A percentile compares a stretch with the other conserved stretches of the same genome.
Conservation (phyloP, 257 asterid species). For the Solanum tarijense region DNA sequence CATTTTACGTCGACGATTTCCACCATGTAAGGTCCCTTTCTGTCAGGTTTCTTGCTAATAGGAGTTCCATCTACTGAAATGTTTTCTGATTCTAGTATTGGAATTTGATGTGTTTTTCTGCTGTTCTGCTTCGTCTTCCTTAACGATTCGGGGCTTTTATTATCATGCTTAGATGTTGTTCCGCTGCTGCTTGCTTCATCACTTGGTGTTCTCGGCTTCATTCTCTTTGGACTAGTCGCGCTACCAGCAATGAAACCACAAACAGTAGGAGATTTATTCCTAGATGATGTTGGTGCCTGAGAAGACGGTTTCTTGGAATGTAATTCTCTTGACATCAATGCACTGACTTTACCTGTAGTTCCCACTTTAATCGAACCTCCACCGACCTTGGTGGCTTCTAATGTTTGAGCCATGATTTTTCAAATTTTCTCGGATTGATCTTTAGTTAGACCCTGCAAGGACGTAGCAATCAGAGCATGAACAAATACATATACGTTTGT, state of each 20-base stretch:
- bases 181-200: slow-evolving; percentile 1
- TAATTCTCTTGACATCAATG: neutral
- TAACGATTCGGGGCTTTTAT: neutral
- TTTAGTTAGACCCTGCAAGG: neutral
- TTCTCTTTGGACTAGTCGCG: slow-evolving; percentile 4
- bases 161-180: neutral
- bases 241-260: slow-evolving; percentile 4
- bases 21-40: slow-evolving; percentile 4
- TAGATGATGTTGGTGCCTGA: neutral
- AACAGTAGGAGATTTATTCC: slow-evolving; percentile 1
- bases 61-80: slow-evolving; percentile 6
- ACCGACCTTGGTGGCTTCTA: neutral
- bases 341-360: neutral
- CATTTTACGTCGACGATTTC: slow-evolving; percentile 18
- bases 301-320: neutral
- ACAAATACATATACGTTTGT: neutral
- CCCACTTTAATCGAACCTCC: slow-evolving; percentile 3
- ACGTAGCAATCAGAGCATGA: neutral
- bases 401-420: neutral
- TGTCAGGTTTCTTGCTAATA: neutral
- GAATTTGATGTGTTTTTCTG: slow-evolving; percentile 6
- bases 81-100: slow-evolving; percentile 15
- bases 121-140: neutral
- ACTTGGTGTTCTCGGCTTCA: neutral
- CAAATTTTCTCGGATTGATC: neutral